Base-by-base conservation (phyloP, 2,329 filamentous ascomycete species). In the Colletotrichum coccodes region DNA sequence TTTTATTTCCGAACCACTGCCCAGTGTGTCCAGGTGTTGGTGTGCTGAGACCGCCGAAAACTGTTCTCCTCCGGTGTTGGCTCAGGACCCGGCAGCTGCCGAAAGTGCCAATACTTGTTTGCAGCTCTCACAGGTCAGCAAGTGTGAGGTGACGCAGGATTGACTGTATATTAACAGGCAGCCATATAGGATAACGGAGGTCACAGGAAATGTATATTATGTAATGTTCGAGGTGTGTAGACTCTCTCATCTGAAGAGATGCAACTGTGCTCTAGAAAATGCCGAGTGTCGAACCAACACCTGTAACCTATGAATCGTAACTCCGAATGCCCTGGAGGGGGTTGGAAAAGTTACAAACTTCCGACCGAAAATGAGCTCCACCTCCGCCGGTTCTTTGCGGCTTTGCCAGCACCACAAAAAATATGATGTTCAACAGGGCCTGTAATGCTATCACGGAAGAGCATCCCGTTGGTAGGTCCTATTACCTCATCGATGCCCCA, bases 341-440 rank as follows among this genome's bases (percentile, higher is more conserved):
- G 8, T n/a, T n/a, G n/a, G 36, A 50, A 65, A 68, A 60, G 49
- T 66, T 60, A 56, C 56, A 56, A 65, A 49, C 54, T 50, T 60
- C 61, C 56, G 61, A 28, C 49, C 62, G 50, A 23, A 56, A 60
- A 36, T 46, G 40, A 60, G 49, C 61, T 69, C 61, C 61, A 66
- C 61, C 66, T 69, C 66, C 61, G 49, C 66, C 62, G 54, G 65
- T 68, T 50, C 61, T 42, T 54, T 23, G 40, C 66, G 49, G 49
- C 56, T 60, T 60, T 66, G 32, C 23, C 18, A 65, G 54, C 32
- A 64, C 53, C 61, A 68, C 47, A 56, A 44, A 68, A 60, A 36
- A 32, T 36, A 36, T 28, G 30, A 54, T 18, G 32, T 46, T 40
- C 61, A 56, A 18, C 66, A 65, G 66, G 61, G 49, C 50, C 54